Evolutionary conservation across 495 filamentous ascomycete species (phyloP), one percentile per base, ranked within the genome.

Genomic region (Podospora fimiseda): DNA sequence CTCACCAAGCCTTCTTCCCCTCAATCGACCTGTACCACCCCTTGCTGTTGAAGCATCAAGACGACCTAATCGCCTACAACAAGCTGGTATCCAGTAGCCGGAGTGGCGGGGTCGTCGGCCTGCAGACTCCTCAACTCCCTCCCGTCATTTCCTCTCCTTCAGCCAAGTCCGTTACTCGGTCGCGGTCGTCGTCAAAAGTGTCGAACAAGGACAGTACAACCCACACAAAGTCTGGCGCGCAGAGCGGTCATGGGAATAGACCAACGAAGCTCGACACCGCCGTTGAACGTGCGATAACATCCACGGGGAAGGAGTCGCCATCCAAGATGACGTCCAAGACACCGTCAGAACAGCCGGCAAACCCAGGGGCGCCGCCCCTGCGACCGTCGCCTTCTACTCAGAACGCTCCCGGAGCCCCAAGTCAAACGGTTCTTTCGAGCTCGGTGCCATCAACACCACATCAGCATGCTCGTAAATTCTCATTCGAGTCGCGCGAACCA

Each of bases 361-460:
- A 40, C 37, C 67, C 69, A 44, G 64, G 60, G 30, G 57, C 63
- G 27, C 53, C 70, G 13, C 46, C 58, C 42, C 70, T 62, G 56
- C 60, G 66, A 15, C 70, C 65, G 52, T 66, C 59, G 43, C 70
- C 66, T 36, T 48, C 62, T 2, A 55, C 53, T 15, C 63, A 70
- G 43, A 53, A 59, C 42, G 57, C 62, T 45, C 52, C 11, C 27
- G 6, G 6, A 5, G 27, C 27, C 27, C 27, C 58, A 11, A 45
- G 52, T 30, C 53, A 56, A 11, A 44, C 81, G 13, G 75, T 85
- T 33, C 90, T 94, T 52, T 95, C 93, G 9, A 95, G 78, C 63
- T 97, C 93, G 15, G 84, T 98, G 18, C 93, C 93, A 0, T 95
- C 93, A 3, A 98, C 93, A 1, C 93, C 93, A 3, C 90, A 89